Conservation (phyloP, 78 protist genomes). For the slime mould (Dictyostelium discoideum) region DNA sequence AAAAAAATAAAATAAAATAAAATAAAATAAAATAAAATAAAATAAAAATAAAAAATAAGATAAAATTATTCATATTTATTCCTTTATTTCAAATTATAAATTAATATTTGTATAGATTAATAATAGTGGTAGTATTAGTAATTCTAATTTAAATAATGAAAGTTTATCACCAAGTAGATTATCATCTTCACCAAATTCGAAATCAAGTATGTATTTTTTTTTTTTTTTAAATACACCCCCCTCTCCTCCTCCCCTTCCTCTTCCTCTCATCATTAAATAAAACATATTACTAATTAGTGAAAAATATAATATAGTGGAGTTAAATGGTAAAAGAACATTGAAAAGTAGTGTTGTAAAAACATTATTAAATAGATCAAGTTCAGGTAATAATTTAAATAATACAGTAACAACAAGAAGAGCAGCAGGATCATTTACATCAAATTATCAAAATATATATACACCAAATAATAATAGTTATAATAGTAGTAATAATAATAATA, state of each 20-base stretch:
- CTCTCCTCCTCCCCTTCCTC: too few species aligned
- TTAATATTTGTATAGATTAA: neutral
- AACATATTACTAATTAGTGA: too few species aligned
- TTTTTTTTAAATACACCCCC: too few species aligned
- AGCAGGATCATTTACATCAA: neutral
- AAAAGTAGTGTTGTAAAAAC: conserved; percentile 45
- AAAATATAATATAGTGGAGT: neutral
- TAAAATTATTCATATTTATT: neutral
- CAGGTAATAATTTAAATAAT: conserved; percentile 22
- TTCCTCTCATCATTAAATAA: neutral
- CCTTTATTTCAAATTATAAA: neutral
- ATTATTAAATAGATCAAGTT: conserved; percentile 50
- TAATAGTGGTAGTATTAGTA: neutral
- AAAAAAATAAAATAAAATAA: neutral
- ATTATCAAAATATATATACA: conserved; percentile 1
- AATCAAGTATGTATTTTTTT: conserved; percentile 5
- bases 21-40: neutral
- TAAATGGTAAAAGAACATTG: conserved; percentile 41
- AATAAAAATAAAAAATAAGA: neutral
- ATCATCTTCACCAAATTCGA: conserved; percentile 14
- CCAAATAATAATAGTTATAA: neutral
- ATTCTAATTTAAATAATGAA: neutral
- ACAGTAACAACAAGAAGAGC: neutral
- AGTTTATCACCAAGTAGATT: conserved; percentile 13
- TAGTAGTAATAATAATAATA: neutral